Percentiles rank a stretch among this genome's conserved stretches.
Conservation (phyloP, 2,329 filamentous ascomycete genomes). For the Aspergillus sp. region DNA sequence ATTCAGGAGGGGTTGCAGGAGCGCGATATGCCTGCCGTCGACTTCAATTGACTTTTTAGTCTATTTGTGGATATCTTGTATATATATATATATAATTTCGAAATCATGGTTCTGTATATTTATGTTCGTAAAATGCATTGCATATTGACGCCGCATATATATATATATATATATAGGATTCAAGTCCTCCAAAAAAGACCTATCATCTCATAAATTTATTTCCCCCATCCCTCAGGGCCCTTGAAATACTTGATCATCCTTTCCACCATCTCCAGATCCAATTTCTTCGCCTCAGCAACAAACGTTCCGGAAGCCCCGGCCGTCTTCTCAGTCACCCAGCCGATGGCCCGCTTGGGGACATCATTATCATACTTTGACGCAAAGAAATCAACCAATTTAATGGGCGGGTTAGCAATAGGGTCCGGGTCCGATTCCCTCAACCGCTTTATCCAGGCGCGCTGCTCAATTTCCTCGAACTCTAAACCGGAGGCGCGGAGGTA, state of each 20-base stretch:
- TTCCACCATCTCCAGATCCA: slow-evolving; percentile 28
- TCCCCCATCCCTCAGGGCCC: slow-evolving; percentile 16
- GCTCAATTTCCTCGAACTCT: slow-evolving; percentile 28
- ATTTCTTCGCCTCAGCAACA: slow-evolving; percentile 10
- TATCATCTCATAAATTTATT: neutral
- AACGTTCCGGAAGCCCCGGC: slow-evolving; percentile 15
- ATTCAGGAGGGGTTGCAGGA: slow-evolving; percentile 45
- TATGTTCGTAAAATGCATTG: too few species aligned
- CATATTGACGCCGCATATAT: neutral
- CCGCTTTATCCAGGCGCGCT: slow-evolving; percentile 30
- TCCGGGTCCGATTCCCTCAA: slow-evolving; percentile 50
- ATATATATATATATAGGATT: neutral
- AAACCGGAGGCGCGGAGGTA: slow-evolving; percentile 49
- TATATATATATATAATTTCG: neutral
- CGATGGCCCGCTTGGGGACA: slow-evolving; percentile 5
- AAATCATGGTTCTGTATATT: neutral
- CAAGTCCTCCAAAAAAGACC: neutral
- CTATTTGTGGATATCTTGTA: neutral
- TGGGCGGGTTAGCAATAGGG: slow-evolving; percentile 50
- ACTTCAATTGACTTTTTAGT: slow-evolving; percentile 32
- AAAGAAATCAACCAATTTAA: slow-evolving; percentile 57
- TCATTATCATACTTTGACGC: slow-evolving; percentile 49
- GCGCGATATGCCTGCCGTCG: slow-evolving; percentile 48
- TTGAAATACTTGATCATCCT: slow-evolving; percentile 40
- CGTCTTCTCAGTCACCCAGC: slow-evolving; percentile 22